phyloP scores from a whole-genome alignment of 371 early-diverging fungal genomes.

The Sporodiniella umbellata region DNA sequence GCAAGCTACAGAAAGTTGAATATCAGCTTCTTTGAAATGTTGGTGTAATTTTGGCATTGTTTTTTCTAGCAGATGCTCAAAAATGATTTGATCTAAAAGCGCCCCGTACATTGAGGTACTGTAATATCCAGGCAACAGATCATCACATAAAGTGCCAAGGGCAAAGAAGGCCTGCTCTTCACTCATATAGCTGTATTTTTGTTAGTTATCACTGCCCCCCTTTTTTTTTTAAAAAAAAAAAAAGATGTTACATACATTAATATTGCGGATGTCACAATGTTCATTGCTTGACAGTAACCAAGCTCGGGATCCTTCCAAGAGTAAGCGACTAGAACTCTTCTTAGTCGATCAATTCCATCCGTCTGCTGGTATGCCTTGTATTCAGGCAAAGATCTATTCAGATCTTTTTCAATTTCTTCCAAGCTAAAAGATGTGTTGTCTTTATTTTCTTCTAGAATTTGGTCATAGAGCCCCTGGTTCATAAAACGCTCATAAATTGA shows the following conservation, averaged over 20 bases:
- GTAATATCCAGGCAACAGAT: conserved; percentile 92
- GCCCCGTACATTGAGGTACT: conserved; percentile 98
- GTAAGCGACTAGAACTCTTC: conserved; percentile 88
- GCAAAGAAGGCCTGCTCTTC: conserved; percentile 98
- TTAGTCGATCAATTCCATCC: conserved; percentile 87
- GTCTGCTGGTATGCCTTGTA: conserved; percentile 89
- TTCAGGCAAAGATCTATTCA: conserved; percentile 91
- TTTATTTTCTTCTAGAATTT: conserved; percentile 65
- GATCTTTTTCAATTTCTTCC: conserved; percentile 97
- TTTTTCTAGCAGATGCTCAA: conserved; percentile 81
- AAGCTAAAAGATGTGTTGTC: conserved; percentile 68
- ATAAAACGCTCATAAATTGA: conserved; percentile 85
- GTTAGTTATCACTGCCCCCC: background rate
- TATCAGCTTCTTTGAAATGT: conserved; percentile 82
- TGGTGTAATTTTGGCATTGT: conserved; percentile 76
- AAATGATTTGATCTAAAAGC: conserved; percentile 90
- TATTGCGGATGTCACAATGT: conserved; percentile 90
- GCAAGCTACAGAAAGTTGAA: conserved; percentile 93
- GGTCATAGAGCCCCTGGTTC: conserved; percentile 79
- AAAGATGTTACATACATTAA: conserved; percentile 10
- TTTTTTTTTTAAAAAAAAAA: background rate
- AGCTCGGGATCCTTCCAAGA: conserved; percentile 85
- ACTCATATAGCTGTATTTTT: conserved; percentile 65
- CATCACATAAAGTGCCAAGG: conserved; percentile 83
- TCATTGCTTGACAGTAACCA: conserved; percentile 99